Conservation (phyloP, 1,284 basidiomycete species). For the Earliella scabrosa region DNA sequence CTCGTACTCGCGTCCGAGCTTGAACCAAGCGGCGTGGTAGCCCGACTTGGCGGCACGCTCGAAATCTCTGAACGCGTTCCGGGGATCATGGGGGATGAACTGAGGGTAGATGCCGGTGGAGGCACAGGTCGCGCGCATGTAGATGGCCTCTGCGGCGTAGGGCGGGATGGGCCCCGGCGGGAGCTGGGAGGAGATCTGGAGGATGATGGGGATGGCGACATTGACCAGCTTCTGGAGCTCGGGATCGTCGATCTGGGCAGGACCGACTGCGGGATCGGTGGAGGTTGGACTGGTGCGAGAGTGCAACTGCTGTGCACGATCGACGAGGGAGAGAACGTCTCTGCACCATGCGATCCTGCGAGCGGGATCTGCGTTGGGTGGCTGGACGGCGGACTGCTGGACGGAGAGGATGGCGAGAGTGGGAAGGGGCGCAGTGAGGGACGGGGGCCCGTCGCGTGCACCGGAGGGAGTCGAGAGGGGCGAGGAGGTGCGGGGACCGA, state of each 20-base stretch:
- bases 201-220: constrained; percentile 65
- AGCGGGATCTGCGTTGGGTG: constrained; percentile 55
- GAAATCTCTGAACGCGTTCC: constrained; percentile 88
- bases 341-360: constrained; percentile 76
- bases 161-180: constrained; percentile 42
- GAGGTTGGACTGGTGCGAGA: constrained; percentile 45
- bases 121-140: constrained; percentile 72
- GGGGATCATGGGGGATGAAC: constrained; percentile 67
- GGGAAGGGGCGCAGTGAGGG: constrained; percentile 69
- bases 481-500: constrained; percentile 21
- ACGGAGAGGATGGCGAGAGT: constrained; percentile 56
- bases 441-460: constrained; percentile 39
- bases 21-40: constrained; percentile 82
- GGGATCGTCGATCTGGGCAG: constrained; percentile 64
- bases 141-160: constrained; percentile 75
- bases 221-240: constrained; percentile 65
- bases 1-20: constrained; percentile 91
- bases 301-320: constrained; percentile 52
- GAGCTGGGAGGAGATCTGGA: constrained; percentile 50
- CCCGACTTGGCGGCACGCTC: constrained; percentile 80
- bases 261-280: constrained; percentile 44
- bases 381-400: constrained; percentile 51
- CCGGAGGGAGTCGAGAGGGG: constrained; percentile 24
- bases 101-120: constrained; percentile 71
- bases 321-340: constrained; percentile 81